These are phyloP conservation scores for Populus hybrid DNA, from an alignment of 441 rosid genomes.

Conservation along the genomic window DNA sequence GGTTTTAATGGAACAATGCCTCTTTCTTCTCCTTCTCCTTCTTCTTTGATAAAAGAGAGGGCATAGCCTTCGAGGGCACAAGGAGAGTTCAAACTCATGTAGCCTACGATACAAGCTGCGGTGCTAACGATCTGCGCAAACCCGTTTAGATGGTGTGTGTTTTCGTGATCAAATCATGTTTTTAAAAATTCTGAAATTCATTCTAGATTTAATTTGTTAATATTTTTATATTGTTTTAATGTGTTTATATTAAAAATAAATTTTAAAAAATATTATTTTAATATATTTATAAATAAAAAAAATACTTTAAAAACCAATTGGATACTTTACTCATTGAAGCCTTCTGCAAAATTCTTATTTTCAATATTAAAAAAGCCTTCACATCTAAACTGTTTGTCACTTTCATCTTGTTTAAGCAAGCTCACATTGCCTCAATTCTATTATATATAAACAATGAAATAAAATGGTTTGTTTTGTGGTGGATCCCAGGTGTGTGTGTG, in stretches of 20 bases:
- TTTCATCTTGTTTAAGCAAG: conserved; percentile 4
- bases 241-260: too few species aligned
- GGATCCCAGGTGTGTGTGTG: too few species aligned
- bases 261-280: too few species aligned
- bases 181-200: too few species aligned
- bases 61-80: neutral
- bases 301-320: too few species aligned
- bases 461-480: neutral
- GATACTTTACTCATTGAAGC: too few species aligned
- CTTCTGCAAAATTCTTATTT: too few species aligned
- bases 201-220: too few species aligned
- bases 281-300: too few species aligned
- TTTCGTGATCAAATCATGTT: too few species aligned
- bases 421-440: neutral
- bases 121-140: neutral
- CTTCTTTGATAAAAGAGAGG: neutral
- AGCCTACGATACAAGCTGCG: neutral
- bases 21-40: neutral
- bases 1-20: neutral
- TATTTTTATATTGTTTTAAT: too few species aligned
- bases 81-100: neutral
- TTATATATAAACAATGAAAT: neutral
- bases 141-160: neutral
- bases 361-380: too few species aligned
- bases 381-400: neutral